A percentile compares a stretch with the other conserved stretches of the same genome.
These are phyloP conservation scores for Sextonia rubra DNA, from an alignment of 164 flowering plant species.

Conservation along the genomic window DNA sequence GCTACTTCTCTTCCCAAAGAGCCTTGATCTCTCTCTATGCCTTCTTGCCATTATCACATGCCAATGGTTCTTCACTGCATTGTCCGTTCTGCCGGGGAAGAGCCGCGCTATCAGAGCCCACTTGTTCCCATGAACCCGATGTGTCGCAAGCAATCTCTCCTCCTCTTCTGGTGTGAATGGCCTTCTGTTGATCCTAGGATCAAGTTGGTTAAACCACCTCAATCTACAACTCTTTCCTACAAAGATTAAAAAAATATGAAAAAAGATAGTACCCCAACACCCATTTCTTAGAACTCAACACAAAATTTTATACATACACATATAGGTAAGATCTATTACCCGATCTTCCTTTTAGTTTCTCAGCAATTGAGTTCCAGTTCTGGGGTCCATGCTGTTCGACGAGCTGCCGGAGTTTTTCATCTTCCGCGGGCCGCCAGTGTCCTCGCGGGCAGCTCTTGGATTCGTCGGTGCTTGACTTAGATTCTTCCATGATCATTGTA, in stretches of 20 bases:
- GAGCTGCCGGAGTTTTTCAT: constrained; percentile 60
- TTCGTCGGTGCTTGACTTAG: constrained; percentile 32
- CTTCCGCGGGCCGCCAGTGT: constrained; percentile 89
- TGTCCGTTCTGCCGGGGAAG: constrained; percentile 84
- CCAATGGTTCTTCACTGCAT: constrained; percentile 92
- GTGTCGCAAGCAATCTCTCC: constrained; percentile 65
- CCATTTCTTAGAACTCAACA: constrained; percentile 3
- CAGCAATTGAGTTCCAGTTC: constrained; percentile 85
- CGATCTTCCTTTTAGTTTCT: constrained; percentile 83
- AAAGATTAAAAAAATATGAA: background rate
- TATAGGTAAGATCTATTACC: constrained; percentile 26
- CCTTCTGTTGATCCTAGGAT: constrained; percentile 77
- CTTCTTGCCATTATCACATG: constrained; percentile 86
- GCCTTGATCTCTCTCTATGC: constrained; percentile 60
- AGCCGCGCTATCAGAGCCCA: constrained; percentile 81
- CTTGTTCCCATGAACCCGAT: constrained; percentile 71
- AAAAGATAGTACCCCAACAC: background rate
- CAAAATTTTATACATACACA: background rate
- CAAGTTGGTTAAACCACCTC: constrained; percentile 92
- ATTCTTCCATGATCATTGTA: constrained; percentile 34
- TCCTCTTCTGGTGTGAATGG: constrained; percentile 84
- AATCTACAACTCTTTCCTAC: constrained; percentile 87
- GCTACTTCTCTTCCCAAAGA: constrained; percentile 38
- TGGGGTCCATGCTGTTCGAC: constrained; percentile 74
- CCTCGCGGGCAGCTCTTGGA: constrained; percentile 59